Evolutionary conservation across 2,329 filamentous ascomycete species (phyloP).

Genomic region (Aspergillus novofumigatus): DNA sequence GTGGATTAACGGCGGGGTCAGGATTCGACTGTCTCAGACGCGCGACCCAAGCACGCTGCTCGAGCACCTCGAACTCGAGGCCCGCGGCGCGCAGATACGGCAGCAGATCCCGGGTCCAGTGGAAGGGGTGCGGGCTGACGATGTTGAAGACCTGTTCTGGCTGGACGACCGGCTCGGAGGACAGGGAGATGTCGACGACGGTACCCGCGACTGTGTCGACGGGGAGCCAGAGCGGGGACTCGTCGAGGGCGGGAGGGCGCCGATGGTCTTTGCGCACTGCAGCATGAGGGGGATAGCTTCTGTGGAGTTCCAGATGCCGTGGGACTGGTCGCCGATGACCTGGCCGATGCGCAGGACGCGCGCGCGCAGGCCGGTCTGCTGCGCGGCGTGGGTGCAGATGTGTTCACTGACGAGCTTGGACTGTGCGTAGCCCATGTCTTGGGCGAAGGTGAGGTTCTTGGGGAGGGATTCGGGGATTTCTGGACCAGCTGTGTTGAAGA

Average conservation of each 20-base stretch:
- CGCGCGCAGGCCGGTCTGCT: slow-evolving; percentile 11
- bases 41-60: slow-evolving; percentile 25
- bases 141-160: slow-evolving; percentile 46
- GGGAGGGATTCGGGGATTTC: slow-evolving; percentile 35
- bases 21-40: slow-evolving; percentile 44
- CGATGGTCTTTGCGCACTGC: slow-evolving; percentile 42
- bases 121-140: slow-evolving; percentile 47
- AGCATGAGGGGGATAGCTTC: slow-evolving; percentile 51
- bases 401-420: slow-evolving; percentile 35
- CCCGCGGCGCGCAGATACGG: slow-evolving; percentile 49
- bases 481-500: slow-evolving; percentile 24
- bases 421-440: slow-evolving; percentile 42
- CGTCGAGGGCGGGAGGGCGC: slow-evolving; percentile 45
- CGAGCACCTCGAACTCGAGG: slow-evolving; percentile 26
- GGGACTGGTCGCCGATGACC: slow-evolving; percentile 28
- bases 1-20: slow-evolving; percentile 49
- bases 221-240: slow-evolving; percentile 43
- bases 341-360: slow-evolving; percentile 34
- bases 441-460: slow-evolving; percentile 31
- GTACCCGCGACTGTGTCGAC: slow-evolving; percentile 41
- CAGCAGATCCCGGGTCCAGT: slow-evolving; percentile 52
- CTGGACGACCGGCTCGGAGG: neutral
- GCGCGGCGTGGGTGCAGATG: slow-evolving; percentile 22
- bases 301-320: slow-evolving; percentile 21
- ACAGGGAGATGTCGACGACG: slow-evolving; percentile 29